Evolutionary conservation across 805 yeast genomes (phyloP).

Genomic region (Lipomyces starkeyi): DNA sequence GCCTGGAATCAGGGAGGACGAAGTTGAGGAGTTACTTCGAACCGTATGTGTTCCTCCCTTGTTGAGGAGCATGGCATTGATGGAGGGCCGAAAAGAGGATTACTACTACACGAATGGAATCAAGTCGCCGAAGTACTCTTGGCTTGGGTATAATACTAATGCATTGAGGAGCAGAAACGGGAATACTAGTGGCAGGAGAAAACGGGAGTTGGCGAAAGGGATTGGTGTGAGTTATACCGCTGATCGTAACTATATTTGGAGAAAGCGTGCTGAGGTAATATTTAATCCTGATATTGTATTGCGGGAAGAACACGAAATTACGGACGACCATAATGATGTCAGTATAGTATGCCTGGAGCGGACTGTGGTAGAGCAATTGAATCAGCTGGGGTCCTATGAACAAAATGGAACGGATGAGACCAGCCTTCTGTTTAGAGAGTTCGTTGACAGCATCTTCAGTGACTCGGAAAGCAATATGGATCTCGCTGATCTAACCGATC

Average conservation of each 20-base stretch:
- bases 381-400: neutral
- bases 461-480: neutral
- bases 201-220: constrained; percentile 13
- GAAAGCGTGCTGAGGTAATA: constrained; percentile 24
- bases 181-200: neutral
- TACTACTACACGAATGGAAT: constrained; percentile 4
- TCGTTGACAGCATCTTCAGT: neutral
- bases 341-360: neutral
- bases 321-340: neutral
- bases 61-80: constrained; percentile 18
- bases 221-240: constrained; percentile 17
- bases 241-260: constrained; percentile 35
- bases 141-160: constrained; percentile 2
- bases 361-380: neutral
- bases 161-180: neutral
- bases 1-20: constrained; percentile 10
- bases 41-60: constrained; percentile 16
- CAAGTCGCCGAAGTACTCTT: constrained; percentile 2
- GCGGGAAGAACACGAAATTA: neutral
- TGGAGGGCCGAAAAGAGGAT: constrained; percentile 13
- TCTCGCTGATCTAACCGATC: neutral
- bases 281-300: constrained; percentile 18
- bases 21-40: constrained; percentile 16
- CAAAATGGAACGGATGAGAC: neutral
- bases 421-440: neutral